Evolutionary conservation across 805 yeast species (phyloP).

Genomic region (Tetrapisispora taiwanensis): DNA sequence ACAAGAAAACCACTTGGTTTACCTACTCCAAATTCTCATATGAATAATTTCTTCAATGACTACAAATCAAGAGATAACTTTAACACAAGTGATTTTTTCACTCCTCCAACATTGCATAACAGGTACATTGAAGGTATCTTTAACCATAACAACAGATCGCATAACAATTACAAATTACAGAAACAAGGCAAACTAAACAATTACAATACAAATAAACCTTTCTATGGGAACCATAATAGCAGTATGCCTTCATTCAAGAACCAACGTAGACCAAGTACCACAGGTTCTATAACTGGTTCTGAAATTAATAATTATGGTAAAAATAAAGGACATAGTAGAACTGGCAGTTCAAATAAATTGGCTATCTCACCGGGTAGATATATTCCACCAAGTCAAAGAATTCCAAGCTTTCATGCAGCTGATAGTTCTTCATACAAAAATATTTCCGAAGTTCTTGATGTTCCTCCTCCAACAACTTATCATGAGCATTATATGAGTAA

Average conservation of each 20-base stretch:
- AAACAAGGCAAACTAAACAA: slow-evolving; percentile 6
- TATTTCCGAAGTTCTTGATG: slow-evolving; percentile 18
- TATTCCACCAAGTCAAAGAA: slow-evolving; percentile 34
- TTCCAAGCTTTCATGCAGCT: slow-evolving; percentile 7
- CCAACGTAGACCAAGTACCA: slow-evolving; percentile 18
- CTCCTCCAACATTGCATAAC: slow-evolving; percentile 64
- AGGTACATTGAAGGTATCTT: slow-evolving; percentile 59
- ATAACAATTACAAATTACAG: slow-evolving; percentile 17
- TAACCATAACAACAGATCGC: slow-evolving; percentile 25
- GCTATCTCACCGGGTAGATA: slow-evolving; percentile 44
- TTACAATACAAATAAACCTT: not conserved
- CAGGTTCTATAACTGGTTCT: slow-evolving; percentile 14
- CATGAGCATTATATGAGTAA: slow-evolving; percentile 16
- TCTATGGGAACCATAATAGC: not conserved
- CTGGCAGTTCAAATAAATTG: slow-evolving; percentile 4
- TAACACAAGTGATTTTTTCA: slow-evolving; percentile 63
- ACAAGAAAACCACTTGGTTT: slow-evolving; percentile 54
- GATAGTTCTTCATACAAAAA: slow-evolving; percentile 16
- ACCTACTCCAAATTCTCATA: slow-evolving; percentile 45
- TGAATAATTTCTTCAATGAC: slow-evolving; percentile 32
- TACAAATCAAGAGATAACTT: slow-evolving; percentile 28
- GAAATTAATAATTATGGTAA: slow-evolving; percentile 4
- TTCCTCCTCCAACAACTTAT: slow-evolving; percentile 5
- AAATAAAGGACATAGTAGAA: slow-evolving; percentile 2
- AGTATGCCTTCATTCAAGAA: slow-evolving; percentile 7